Evolutionary conservation across 2,329 filamentous ascomycete species (phyloP).

Genomic region (Aspergillus sp.): DNA sequence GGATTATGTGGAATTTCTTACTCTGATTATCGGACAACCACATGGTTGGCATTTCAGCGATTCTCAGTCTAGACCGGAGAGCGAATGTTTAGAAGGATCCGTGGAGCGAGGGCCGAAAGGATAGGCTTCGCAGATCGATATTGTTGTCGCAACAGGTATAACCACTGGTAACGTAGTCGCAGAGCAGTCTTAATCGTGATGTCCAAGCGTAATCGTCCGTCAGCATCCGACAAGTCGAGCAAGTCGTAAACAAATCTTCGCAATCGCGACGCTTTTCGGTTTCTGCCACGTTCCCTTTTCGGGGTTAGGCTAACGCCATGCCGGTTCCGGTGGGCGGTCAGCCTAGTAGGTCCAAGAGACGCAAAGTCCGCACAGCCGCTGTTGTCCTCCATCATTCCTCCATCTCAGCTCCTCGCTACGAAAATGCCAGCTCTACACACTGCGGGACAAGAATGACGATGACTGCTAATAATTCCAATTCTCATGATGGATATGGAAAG

Average conservation of each 20-base stretch:
- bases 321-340: conserved; percentile 18
- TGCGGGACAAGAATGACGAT: not conserved
- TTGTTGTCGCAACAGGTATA: not conserved
- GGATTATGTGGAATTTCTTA: conserved; percentile 47
- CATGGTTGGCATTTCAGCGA: conserved; percentile 73
- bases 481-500: no score
- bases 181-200: not conserved
- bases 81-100: no score
- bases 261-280: not conserved
- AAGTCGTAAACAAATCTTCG: conserved; percentile 9
- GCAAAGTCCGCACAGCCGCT: not conserved
- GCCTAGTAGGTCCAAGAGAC: not conserved
- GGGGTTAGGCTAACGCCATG: conserved; percentile 10
- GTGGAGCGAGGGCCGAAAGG: no score
- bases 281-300: conserved; percentile 26
- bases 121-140: no score
- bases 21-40: conserved; percentile 96
- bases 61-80: not conserved
- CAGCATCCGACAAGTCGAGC: not conserved
- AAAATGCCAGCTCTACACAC: not conserved
- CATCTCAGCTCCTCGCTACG: not conserved
- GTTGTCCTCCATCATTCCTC: not conserved
- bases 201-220: not conserved
- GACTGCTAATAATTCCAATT: not conserved
- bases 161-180: no score